phyloP scores from a whole-genome alignment of 2,329 filamentous ascomycete species.

The Penicillium polonicum region DNA sequence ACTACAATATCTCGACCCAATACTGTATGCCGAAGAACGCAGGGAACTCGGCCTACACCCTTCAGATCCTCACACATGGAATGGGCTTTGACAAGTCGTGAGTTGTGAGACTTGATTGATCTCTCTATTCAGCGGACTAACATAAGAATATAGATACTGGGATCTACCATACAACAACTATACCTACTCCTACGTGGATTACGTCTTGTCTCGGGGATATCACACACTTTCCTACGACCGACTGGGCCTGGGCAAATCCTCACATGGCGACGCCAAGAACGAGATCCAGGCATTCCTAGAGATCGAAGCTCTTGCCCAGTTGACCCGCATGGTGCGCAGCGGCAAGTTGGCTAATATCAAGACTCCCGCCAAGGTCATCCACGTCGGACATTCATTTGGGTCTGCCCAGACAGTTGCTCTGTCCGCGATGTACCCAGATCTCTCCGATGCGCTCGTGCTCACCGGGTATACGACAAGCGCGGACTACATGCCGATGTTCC shows the following conservation, averaged over 20 bases:
- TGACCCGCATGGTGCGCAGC: conserved; percentile 39
- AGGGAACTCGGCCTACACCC: neutral
- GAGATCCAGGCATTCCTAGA: conserved; percentile 43
- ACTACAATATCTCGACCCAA: conserved; percentile 18
- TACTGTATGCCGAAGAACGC: conserved; percentile 13
- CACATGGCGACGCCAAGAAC: conserved; percentile 40
- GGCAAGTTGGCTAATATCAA: conserved; percentile 32
- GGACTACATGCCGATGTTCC: conserved; percentile 17
- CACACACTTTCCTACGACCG: conserved; percentile 44
- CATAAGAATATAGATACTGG: conserved; percentile 31
- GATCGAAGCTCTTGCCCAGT: conserved; percentile 38
- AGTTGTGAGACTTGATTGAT: neutral
- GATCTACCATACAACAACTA: conserved; percentile 31
- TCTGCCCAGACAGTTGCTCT: conserved; percentile 35
- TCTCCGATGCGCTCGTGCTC: conserved; percentile 42
- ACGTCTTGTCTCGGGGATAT: conserved; percentile 38
- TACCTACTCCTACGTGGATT: conserved; percentile 40
- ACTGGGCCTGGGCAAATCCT: conserved; percentile 39
- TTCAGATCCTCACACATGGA: conserved; percentile 45
- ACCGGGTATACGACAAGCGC: conserved; percentile 39
- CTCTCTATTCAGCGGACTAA: neutral
- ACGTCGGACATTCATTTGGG: conserved; percentile 41
- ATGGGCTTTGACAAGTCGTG: conserved; percentile 35
- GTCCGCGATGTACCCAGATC: conserved; percentile 32
- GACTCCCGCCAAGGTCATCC: conserved; percentile 37